Evolutionary conservation across 306 rosid species (phyloP).

Genomic region (Benincasa hispida): DNA sequence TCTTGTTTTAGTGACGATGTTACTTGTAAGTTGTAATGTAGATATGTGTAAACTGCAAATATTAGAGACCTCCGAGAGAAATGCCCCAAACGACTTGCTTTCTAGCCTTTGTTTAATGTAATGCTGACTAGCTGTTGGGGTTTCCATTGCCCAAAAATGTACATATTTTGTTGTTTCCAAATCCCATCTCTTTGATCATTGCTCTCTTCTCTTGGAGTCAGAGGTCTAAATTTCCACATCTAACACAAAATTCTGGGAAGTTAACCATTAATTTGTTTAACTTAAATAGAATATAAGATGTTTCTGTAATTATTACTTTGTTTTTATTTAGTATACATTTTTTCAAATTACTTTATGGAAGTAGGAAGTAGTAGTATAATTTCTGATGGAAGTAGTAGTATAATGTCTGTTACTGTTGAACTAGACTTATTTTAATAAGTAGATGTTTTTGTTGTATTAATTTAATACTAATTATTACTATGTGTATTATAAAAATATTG

Average conservation of each 20-base stretch:
- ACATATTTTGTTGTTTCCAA: background rate
- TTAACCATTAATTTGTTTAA: background rate
- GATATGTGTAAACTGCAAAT: constrained; percentile 5
- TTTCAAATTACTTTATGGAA: too few species aligned
- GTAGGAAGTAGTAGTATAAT: too few species aligned
- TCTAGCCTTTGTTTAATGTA: constrained; percentile 6
- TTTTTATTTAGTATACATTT: background rate
- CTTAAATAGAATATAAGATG: background rate
- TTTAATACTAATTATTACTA: background rate
- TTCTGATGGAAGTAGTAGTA: too few species aligned
- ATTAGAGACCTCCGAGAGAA: constrained; percentile 2
- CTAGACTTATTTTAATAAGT: too few species aligned
- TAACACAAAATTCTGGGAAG: background rate
- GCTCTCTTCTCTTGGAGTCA: too few species aligned
- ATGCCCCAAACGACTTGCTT: background rate
- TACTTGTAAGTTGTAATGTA: constrained; percentile 3
- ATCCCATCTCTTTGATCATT: background rate
- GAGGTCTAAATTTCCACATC: too few species aligned
- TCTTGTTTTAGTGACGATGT: constrained; percentile 10
- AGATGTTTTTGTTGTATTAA: background rate
- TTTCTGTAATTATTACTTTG: background rate
- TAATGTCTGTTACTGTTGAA: too few species aligned
- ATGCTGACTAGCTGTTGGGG: background rate
- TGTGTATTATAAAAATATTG: too few species aligned
- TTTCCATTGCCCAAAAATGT: constrained; percentile 1